Evolutionary conservation across 495 filamentous ascomycete species (phyloP), one percentile per base, ranked within the genome.

Genomic region (Oidiodendron maius): DNA sequence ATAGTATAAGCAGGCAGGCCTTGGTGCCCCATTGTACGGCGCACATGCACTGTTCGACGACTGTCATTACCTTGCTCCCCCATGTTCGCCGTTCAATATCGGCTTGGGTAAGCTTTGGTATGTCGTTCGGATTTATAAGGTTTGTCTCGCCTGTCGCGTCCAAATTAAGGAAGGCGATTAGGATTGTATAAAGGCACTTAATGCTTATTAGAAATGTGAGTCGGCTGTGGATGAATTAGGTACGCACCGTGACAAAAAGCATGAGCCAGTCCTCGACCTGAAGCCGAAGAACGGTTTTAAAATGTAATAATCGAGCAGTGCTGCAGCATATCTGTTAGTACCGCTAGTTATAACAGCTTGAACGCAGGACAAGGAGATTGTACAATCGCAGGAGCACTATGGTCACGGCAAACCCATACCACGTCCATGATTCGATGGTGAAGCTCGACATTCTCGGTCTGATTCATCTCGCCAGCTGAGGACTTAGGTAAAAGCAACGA

Each of bases 261-360:
- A 83, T 81, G 17, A 82, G 48, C 60, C 70, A 82, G 51, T 84
- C 81, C 46, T 84, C 79, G 3, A 66, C 23, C 53, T 81, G 71
- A 30, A 80, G 60, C 10, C 65, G 61, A 18, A 60, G 69, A 34
- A 68, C 55, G 0, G 66, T 61, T 6, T 74, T 70, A 11, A 77
- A 57, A 32, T 72, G 67, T 12, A 80, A 36, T 20, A 51, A 48
- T 40, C 68, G 57, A 54, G 70, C 70, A 25, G 52, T 55, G 47
- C 58, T n/a, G n/a, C n/a, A n/a, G n/a, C n/a, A n/a, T n/a, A n/a
- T n/a, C n/a, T n/a, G n/a, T n/a, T n/a, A n/a, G n/a, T n/a, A n/a
- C n/a, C n/a, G n/a, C n/a, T n/a, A n/a, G n/a, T n/a, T n/a, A n/a
- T n/a, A n/a, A n/a, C n/a, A n/a, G n/a, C n/a, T n/a, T n/a, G n/a